A percentile compares a stretch with the other conserved stretches of the same genome.
phyloP scores from a whole-genome alignment of 495 filamentous ascomycete species.

The Neurospora intermedia region DNA sequence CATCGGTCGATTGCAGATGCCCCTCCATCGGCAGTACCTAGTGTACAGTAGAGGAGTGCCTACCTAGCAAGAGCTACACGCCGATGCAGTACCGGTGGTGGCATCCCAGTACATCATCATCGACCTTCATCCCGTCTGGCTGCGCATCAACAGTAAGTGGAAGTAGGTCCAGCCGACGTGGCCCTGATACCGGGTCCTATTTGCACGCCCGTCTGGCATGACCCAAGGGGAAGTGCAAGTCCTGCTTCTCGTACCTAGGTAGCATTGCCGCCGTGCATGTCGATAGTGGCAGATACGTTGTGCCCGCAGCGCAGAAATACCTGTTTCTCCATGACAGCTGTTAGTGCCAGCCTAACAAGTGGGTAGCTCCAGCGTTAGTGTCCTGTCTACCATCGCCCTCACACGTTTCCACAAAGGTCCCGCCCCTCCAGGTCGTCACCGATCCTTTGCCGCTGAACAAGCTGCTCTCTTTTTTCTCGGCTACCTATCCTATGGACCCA shows the following conservation, averaged over 20 bases:
- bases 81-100: neutral
- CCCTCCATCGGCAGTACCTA: neutral
- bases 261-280: neutral
- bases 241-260: neutral
- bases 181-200: neutral
- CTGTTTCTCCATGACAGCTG: neutral
- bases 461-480: neutral
- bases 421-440: neutral
- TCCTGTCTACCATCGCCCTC: neutral
- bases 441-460: neutral
- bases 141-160: neutral
- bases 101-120: neutral
- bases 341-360: slow-evolving; percentile 1
- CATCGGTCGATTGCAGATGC: neutral
- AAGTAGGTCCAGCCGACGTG: neutral
- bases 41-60: neutral
- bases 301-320: neutral
- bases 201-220: neutral
- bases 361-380: neutral
- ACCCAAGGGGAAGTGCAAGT: neutral
- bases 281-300: neutral
- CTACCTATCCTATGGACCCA: neutral
- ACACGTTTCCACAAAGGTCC: neutral
- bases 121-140: neutral
- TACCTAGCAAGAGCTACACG: neutral